A percentile compares a stretch with the other conserved stretches of the same genome.
phyloP scores from a whole-genome alignment of 1,284 basidiomycete genomes.

The Sanghuangporus weigelae region DNA sequence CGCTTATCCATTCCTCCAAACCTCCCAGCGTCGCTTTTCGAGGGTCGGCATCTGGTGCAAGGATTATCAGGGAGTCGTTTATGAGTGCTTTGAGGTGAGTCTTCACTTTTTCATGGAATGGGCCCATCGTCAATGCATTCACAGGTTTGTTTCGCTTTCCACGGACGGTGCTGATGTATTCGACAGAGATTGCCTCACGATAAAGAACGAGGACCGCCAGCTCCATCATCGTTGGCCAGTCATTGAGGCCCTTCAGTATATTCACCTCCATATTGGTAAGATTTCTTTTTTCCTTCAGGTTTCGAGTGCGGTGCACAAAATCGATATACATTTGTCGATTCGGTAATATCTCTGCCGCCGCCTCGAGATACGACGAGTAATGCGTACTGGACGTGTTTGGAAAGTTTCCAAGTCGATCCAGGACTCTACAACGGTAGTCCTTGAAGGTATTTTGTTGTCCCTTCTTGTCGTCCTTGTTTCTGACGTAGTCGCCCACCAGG shows the following conservation, averaged over 20 bases:
- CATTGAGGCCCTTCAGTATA: constrained; percentile 7
- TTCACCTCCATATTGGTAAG: constrained; percentile 18
- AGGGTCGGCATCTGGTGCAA: no score
- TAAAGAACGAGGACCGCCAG: constrained; percentile 11
- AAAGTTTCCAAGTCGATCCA: constrained; percentile 9
- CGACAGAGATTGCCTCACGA: no score
- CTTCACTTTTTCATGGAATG: no score
- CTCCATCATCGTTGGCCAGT: constrained; percentile 15
- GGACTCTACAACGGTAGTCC: constrained; percentile 19
- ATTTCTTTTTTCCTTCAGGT: constrained; percentile 2
- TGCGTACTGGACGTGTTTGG: constrained; percentile 1
- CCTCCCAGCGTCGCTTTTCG: no score
- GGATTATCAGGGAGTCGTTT: no score
- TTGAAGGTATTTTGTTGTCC: constrained; percentile 22
- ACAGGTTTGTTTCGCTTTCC: no score
- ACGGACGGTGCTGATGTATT: no score
- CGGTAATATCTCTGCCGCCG: neutral
- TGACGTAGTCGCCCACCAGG: constrained; percentile 28
- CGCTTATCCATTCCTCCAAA: no score
- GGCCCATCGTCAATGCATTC: no score
- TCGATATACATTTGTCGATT: neutral
- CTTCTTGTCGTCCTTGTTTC: constrained; percentile 31
- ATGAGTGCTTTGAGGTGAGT: no score
- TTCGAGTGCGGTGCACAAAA: neutral
- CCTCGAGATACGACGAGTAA: neutral